Base-by-base conservation (phyloP, 257 asterid genomes). In the Marsdenia floribunda region DNA sequence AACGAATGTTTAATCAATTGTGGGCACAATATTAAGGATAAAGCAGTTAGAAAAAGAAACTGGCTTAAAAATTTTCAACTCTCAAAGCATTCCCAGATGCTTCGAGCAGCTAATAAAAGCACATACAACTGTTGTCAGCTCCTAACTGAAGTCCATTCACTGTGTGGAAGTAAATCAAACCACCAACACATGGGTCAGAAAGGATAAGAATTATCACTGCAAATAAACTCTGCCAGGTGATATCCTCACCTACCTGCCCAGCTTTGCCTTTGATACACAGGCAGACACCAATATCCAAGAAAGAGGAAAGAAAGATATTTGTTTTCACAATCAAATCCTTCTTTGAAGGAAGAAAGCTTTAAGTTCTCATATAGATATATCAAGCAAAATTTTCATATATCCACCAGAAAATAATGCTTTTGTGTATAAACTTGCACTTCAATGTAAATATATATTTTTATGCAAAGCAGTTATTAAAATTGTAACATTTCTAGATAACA, bases 1-100 rank as follows among this genome's bases (percentile, higher is more conserved):
- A 68, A 33, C 73, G 44, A 81, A 59, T 38, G 61, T 68, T 44
- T 46, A 73, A 77, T 68, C 74, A 74, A 65, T 68, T 21, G 59
- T 52, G 6, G 42, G 65, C 72, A 22, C 18, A 47, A 35, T 13
- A 46, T 14, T 40, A 33, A 53, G 35, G 75, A 6, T 11, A 10
- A 42, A 70, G 59, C 47, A 13, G 55, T 7, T 49, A 19, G 40
- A 71, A 38, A 70, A 37, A 14, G 21, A 16, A 4, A 59, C 55
- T 38, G 0, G 11, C 65, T 60, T 33, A 37, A 19, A 46, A 64
- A 15, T 13, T 19, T n/a, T 38, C 24, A 49, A 63, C 37, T 37
- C 16, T 18, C 19, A 58, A 69, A 42, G 54, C 29, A 38, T 58
- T 35, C 29, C 33, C 33, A 60, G 2, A 57, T 73, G 3, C 19